Evolutionary conservation across 129 eudicot species (phyloP), one percentile per base, ranked within the genome.

Genomic region (Glebionis coronaria): DNA sequence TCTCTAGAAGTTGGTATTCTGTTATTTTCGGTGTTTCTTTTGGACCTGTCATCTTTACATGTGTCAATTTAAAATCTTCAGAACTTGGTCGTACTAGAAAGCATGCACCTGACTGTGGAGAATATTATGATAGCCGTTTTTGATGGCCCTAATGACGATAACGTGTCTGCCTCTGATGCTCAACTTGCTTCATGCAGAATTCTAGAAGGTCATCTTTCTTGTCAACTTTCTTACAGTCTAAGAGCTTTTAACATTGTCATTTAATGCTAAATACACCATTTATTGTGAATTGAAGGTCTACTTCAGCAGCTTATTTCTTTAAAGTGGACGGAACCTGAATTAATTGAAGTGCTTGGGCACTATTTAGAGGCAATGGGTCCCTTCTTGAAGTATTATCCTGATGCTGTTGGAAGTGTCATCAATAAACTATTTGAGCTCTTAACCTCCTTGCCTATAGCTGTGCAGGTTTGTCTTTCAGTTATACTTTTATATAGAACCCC

Each of bases 291-390:
- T 80, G 73, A 81, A 94, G 99, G 93, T 76, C 75, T 94, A 61
- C 97, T 94, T 66, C 97, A 89, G 76, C 86, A 84, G 71, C 88
- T 94, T 63, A 83, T 94, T 70, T 75, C 84, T 56, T 58, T 94
- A 77, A 84, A 89, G 74, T 94, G 99, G 99, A 84, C 85, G 49
- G 95, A 89, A 73, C 95, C 99, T 20, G 66, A 69, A 23, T 73
- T 81, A 75, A 95, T 94, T 50, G 90, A 94, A 81, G 80, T 86
- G 63, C 95, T 94, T 38, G 97, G 90, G 75, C 90, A 89, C 80
- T 90, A 86, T 71, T 79, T 94, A 47, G 92, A 89, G 52, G 95
- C 97, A 64, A 56, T 94, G 84, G 99, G 97, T 38, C 99, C 97
- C 35, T 84, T 86, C 64, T 77, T 94, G 74, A 94, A 91, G 85